Evolutionary conservation across 73 alveolate genomes (phyloP).

Genomic region (Symbiodinium pilosum): DNA sequence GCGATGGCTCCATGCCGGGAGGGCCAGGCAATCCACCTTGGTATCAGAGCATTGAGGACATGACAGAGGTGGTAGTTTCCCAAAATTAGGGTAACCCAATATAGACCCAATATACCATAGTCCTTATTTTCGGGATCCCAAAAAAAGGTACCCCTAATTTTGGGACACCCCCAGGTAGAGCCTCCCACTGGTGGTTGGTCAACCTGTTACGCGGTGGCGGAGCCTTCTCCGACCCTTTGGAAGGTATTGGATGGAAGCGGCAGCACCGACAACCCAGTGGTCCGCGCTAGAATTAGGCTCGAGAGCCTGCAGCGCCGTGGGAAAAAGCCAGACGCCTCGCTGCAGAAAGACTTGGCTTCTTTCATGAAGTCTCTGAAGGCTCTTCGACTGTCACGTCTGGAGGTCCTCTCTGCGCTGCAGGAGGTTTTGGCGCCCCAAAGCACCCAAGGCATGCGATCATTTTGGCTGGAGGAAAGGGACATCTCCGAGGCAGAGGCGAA

Average conservation of each 20-base stretch:
- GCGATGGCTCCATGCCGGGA: neutral
- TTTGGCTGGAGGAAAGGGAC: neutral
- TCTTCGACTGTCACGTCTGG: neutral
- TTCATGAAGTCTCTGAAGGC: neutral
- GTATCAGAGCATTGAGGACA: constrained; percentile 5
- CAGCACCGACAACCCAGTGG: neutral
- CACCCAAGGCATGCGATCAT: neutral
- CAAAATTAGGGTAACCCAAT: too few relatives aligned
- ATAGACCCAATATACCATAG: too few relatives aligned
- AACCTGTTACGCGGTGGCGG: neutral
- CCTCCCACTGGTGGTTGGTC: constrained; percentile 7
- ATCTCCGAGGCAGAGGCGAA: neutral
- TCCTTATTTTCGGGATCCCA: too few relatives aligned
- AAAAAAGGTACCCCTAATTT: too few relatives aligned
- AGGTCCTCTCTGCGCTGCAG: neutral
- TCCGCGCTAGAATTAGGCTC: neutral
- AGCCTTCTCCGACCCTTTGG: constrained; percentile 25
- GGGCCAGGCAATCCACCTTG: neutral
- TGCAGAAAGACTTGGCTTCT: neutral
- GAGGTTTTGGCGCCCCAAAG: neutral
- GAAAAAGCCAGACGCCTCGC: neutral
- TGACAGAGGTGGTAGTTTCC: too few relatives aligned
- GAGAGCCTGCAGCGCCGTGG: neutral
- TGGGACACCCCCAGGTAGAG: too few relatives aligned
- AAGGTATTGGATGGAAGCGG: neutral